Percentiles rank a stretch among this genome's conserved stretches.
Evolutionary conservation across 352 stramenopile genomes (phyloP).

Genomic region (Pseudoperonospora humuli): DNA sequence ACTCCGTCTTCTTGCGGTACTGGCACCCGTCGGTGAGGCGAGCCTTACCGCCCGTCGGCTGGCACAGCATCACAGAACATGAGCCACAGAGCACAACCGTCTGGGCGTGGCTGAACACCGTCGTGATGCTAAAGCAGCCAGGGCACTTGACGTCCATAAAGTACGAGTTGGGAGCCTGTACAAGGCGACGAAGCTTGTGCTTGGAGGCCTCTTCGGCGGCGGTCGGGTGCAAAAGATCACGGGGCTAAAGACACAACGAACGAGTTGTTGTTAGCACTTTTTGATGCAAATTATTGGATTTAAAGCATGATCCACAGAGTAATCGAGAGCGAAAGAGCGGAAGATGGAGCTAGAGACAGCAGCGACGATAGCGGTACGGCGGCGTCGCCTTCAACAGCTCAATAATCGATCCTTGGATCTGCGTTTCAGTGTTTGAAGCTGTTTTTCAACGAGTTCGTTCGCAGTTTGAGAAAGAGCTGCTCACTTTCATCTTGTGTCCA

Average conservation of each 20-base stretch:
- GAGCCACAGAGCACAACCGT: conserved; percentile 95
- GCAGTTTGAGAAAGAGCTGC: too few species aligned
- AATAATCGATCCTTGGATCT: too few species aligned
- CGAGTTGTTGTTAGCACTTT: too few species aligned
- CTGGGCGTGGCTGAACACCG: conserved; percentile 98
- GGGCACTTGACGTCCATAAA: conserved; percentile 99
- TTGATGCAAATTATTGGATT: too few species aligned
- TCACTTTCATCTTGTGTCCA: neutral
- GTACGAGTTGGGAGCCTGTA: conserved; percentile 99
- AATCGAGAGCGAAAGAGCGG: too few species aligned
- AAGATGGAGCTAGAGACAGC: too few species aligned
- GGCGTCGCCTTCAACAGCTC: too few species aligned
- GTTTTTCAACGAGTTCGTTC: too few species aligned
- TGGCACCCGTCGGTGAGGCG: conserved; percentile 98
- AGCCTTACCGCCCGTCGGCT: conserved; percentile 97
- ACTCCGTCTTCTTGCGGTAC: conserved; percentile 99
- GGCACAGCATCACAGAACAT: conserved; percentile 98
- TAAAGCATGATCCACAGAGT: too few species aligned
- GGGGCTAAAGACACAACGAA: conserved; percentile 26
- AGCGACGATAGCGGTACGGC: too few species aligned
- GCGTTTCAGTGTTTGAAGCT: too few species aligned
- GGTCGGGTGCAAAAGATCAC: conserved; percentile 97
- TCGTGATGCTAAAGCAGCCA: conserved; percentile 99
- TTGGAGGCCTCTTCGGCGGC: conserved; percentile 93
- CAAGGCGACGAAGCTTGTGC: conserved; percentile 99